Base-by-base conservation (phyloP, 2,329 filamentous ascomycete genomes). In the Tolypocladium sp. region DNA sequence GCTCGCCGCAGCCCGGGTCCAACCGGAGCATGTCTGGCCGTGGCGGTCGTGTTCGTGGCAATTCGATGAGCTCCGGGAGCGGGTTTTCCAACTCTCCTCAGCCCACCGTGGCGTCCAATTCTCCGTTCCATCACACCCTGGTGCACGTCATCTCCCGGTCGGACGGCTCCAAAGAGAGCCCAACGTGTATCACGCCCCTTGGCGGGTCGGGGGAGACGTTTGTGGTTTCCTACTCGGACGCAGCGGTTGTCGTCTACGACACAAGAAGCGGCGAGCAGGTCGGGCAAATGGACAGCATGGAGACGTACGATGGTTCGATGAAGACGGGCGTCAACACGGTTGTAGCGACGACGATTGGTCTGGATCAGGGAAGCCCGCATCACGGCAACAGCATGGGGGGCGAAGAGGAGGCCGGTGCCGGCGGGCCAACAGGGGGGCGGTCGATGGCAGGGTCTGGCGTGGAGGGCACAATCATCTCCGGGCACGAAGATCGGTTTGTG, bases 401-500 rank as follows among this genome's bases (percentile, higher is more conserved):
- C 38, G 91, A 96, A 59, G 91, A 95, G 63, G 80, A 83, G 13
- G 73, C 71, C n/a, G 83, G 90, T 1, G 88, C 55, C 30, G 62
- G 88, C 51, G 91, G 92, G 1, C 91, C 93, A 7, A 97, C 94
- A 0, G 84, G 85, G 13, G 90, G 81, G 41, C 76, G 81, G 38
- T 78, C 79, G 0, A 81, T 80, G 76, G 87, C 87, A 9, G 89
- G 87, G 57, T 91, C 88, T 59, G 89, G 89, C 40, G 87, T 96
- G 1, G 92, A 97, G 73, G 94, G 94, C 15, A 90, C 95, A 27
- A 90, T 99, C 60, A 97, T 99, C 64, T 95, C 90, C 62, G 94
- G 94, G 64, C 93, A 99, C 71, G 94, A 99, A 77, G 94, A 99
- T 76, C 87, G 90, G 66, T 97, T 92, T 69, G 92, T 99, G 66